A percentile compares a stretch with the other conserved stretches of the same genome.
Conservation (phyloP, 202 grass and related monocot species). For the Zoysia matrella region DNA sequence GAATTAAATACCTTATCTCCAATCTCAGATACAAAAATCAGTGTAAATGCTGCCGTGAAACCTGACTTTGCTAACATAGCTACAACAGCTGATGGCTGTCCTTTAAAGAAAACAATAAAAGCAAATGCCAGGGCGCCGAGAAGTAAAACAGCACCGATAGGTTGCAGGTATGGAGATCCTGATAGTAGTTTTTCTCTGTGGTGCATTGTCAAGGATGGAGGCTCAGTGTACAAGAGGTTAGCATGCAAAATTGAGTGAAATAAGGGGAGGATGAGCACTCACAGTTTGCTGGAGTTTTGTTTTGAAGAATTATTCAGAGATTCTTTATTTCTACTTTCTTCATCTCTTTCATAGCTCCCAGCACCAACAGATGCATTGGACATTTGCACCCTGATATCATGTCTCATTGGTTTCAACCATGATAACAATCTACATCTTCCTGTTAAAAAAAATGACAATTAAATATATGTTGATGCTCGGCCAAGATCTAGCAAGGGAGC, state of each 20-base stretch:
- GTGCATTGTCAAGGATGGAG: slow-evolving; percentile 33
- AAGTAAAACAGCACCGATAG: slow-evolving; percentile 65
- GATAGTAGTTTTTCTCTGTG: slow-evolving; percentile 43
- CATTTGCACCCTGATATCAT: slow-evolving; percentile 4
- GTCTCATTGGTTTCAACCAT: slow-evolving; percentile 43
- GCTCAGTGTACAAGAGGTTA: slow-evolving; percentile 12
- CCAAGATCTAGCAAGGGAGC: neutral
- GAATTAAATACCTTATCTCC: too few relatives aligned
- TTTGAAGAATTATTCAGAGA: slow-evolving; percentile 49
- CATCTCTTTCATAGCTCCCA: slow-evolving; percentile 63
- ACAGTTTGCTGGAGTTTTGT: slow-evolving; percentile 55
- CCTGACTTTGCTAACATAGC: neutral
- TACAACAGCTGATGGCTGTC: slow-evolving; percentile 67
- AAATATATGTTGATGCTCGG: neutral
- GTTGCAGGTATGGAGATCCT: slow-evolving; percentile 54
- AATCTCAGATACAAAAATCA: too few relatives aligned
- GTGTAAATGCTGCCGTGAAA: too few relatives aligned
- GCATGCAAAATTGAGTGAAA: slow-evolving; percentile 4
- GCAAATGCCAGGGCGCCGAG: slow-evolving; percentile 56
- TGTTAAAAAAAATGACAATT: slow-evolving; percentile 18
- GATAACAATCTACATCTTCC: slow-evolving; percentile 36
- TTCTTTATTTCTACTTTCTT: slow-evolving; percentile 42
- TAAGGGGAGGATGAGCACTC: slow-evolving; percentile 30
- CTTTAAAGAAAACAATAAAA: slow-evolving; percentile 77
- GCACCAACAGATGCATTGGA: slow-evolving; percentile 70